Conservation (phyloP, 331 rosid species). For the Arachis monticola region DNA sequence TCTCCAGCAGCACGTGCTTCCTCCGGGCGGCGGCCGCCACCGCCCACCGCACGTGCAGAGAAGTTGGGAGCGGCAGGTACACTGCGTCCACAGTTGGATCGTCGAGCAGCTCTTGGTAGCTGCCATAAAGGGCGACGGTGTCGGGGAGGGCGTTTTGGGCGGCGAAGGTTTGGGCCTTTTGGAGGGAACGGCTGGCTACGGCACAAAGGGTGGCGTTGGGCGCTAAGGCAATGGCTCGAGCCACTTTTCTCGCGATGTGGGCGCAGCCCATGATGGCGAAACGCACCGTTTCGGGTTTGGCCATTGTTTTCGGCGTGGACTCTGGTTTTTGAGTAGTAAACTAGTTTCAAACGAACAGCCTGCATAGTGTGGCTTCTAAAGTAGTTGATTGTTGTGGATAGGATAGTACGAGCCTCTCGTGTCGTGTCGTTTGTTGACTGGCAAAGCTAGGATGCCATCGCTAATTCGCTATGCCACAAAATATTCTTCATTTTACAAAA, state of each 20-base stretch:
- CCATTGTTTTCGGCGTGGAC: slow-evolving; percentile 9
- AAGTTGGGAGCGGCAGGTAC: slow-evolving; percentile 75
- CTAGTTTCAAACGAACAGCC: background rate
- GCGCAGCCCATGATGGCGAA: slow-evolving; percentile 73
- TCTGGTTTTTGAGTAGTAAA: background rate
- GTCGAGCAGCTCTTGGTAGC: slow-evolving; percentile 64
- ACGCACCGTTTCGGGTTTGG: slow-evolving; percentile 40
- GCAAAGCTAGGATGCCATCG: background rate
- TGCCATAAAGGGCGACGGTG: slow-evolving; percentile 56
- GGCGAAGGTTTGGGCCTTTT: slow-evolving; percentile 65
- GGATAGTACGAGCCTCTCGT: background rate
- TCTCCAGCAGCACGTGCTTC: slow-evolving; percentile 85
- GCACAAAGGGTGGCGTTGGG: slow-evolving; percentile 69
- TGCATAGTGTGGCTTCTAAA: background rate
- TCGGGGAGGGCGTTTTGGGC: slow-evolving; percentile 37
- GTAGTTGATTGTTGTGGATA: slow-evolving; percentile 13
- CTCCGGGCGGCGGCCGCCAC: slow-evolving; percentile 66
- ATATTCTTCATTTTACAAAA: background rate
- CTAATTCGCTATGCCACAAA: background rate
- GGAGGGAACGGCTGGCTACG: slow-evolving; percentile 67
- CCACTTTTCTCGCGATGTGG: slow-evolving; percentile 64
- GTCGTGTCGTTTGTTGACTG: background rate
- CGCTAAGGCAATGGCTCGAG: slow-evolving; percentile 71
- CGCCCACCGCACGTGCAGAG: slow-evolving; percentile 73
- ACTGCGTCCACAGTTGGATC: slow-evolving; percentile 76